Percentiles rank a stretch among this genome's conserved stretches.
Conservation (phyloP, 495 filamentous ascomycete genomes). For the Annulohypoxylon bovei region DNA sequence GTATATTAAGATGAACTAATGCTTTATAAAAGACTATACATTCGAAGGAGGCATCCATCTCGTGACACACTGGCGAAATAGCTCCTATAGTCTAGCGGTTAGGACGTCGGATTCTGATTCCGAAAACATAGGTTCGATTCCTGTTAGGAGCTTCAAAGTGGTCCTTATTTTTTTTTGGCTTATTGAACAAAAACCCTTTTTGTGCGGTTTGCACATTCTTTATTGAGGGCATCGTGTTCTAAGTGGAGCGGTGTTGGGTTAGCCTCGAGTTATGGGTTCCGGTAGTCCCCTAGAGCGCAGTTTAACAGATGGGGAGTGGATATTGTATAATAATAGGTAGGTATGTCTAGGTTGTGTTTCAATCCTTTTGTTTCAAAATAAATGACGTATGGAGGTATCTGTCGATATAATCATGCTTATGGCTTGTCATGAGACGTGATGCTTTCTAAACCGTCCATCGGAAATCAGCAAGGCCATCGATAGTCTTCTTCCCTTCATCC, state of each 20-base stretch:
- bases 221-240: conserved; percentile 18
- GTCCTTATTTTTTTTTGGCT: background rate
- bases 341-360: too few relatives aligned
- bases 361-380: too few relatives aligned
- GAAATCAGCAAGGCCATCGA: conserved; percentile 46
- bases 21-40: background rate
- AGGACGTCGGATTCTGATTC: conserved; percentile 43
- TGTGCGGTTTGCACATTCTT: background rate
- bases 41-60: background rate
- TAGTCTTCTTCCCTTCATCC: conserved; percentile 44
- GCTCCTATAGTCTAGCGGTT: conserved; percentile 41
- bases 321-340: background rate
- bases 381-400: too few relatives aligned
- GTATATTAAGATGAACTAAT: background rate
- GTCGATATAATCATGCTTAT: background rate
- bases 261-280: background rate
- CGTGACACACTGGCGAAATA: background rate
- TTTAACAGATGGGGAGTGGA: background rate
- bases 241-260: conserved; percentile 15
- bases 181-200: background rate
- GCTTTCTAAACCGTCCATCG: conserved; percentile 45
- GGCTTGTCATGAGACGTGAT: background rate
- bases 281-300: background rate
- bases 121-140: conserved; percentile 40
- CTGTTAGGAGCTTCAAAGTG: conserved; percentile 29